Evolutionary conservation across 495 filamentous ascomycete species (phyloP).

Genomic region (Hyaloscypha bicolor): DNA sequence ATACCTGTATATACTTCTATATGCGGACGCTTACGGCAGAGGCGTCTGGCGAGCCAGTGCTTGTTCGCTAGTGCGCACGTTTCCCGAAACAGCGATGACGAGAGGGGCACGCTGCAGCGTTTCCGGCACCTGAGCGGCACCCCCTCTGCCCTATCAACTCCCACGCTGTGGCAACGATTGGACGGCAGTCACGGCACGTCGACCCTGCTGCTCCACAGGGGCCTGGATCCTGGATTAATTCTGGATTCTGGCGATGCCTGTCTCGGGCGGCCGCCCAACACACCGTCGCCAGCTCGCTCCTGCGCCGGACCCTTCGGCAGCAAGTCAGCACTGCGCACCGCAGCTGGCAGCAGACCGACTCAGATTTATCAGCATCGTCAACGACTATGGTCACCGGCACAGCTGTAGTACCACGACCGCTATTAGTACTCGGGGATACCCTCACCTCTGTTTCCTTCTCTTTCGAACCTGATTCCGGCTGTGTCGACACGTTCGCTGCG

Average conservation of each 20-base stretch:
- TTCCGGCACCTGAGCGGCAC: not conserved
- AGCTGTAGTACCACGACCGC: not conserved
- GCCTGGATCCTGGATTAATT: not conserved
- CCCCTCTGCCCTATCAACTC: not conserved
- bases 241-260: not conserved
- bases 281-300: not conserved
- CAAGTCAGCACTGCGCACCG: not conserved
- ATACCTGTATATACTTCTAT: not conserved
- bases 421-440: slow-evolving; percentile 7
- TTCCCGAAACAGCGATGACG: not conserved
- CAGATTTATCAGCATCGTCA: slow-evolving; percentile 3
- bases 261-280: not conserved
- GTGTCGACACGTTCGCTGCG: not conserved
- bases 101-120: not conserved
- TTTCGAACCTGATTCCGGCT: not conserved
- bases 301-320: not conserved
- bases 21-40: not conserved
- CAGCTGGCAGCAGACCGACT: not conserved
- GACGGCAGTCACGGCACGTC: not conserved
- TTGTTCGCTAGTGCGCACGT: not conserved
- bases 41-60: not conserved
- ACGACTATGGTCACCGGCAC: not conserved
- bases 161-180: not conserved
- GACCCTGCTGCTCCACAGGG: not conserved
- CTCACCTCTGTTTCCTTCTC: not conserved